These are phyloP conservation scores for Tubosaeta sp. DNA, from an alignment of 768 basidiomycete genomes.

Conservation along the genomic window DNA sequence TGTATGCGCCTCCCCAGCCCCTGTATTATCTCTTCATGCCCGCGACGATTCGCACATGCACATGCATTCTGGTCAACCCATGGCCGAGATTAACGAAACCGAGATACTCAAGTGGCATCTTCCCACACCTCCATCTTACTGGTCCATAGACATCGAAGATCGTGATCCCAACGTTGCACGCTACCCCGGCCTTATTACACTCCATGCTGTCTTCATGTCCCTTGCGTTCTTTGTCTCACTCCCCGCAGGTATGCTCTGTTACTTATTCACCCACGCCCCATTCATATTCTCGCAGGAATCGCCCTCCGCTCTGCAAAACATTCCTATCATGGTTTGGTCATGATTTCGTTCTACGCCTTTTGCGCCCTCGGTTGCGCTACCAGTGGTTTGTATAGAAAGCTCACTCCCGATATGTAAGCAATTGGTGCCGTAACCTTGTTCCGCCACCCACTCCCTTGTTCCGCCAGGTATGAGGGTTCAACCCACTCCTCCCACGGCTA, in stretches of 20 bases:
- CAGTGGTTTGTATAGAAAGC: constrained; percentile 67
- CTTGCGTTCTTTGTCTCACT: constrained; percentile 81
- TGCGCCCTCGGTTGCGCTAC: constrained; percentile 60
- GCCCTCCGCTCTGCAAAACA: constrained; percentile 76
- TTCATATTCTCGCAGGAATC: constrained; percentile 50
- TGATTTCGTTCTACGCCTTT: constrained; percentile 61
- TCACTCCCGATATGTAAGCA: constrained; percentile 78
- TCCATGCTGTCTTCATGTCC: constrained; percentile 71
- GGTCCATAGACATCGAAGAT: constrained; percentile 70
- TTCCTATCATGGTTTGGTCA: constrained; percentile 52
- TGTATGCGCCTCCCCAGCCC: constrained; percentile 11
- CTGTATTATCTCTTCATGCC: constrained; percentile 1
- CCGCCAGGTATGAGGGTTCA: constrained; percentile 61
- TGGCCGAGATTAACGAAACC: constrained; percentile 72
- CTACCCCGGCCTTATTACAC: constrained; percentile 65
- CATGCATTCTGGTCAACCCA: constrained; percentile 45
- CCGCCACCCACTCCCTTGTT: constrained; percentile 7
- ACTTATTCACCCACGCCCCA: neutral
- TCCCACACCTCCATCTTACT: constrained; percentile 79
- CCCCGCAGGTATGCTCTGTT: constrained; percentile 59
- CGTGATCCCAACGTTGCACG: constrained; percentile 39
- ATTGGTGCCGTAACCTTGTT: constrained; percentile 16
- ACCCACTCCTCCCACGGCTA: constrained; percentile 66
- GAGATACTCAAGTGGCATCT: constrained; percentile 60
- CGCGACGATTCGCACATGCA: constrained; percentile 41